These are phyloP conservation scores for Taphrina sp. DNA, from an alignment of 1,139 yeast species.

Conservation along the genomic window DNA sequence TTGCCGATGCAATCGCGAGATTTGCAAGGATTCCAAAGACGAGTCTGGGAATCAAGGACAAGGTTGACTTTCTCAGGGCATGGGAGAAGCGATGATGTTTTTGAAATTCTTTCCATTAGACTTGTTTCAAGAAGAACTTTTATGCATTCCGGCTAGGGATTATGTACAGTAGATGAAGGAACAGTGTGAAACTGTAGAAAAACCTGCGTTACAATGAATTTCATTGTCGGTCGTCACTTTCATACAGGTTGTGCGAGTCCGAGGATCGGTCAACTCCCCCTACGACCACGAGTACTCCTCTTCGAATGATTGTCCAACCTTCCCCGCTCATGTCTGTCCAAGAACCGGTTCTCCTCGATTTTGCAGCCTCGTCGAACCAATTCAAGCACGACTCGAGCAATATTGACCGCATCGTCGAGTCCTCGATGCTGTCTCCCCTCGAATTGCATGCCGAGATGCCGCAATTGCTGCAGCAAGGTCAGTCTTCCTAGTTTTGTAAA, in stretches of 20 bases:
- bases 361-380: constrained; percentile 24
- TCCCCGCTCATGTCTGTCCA: constrained; percentile 11
- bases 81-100: constrained; percentile 13
- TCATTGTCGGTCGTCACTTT: too few relatives aligned
- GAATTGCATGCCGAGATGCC: constrained; percentile 30
- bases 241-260: too few relatives aligned
- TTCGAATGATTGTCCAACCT: too few relatives aligned
- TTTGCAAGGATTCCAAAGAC: constrained; percentile 28
- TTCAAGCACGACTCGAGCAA: constrained; percentile 36
- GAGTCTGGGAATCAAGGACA: constrained; percentile 24
- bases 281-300: too few relatives aligned
- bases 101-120: too few relatives aligned
- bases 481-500: constrained; percentile 13
- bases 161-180: too few relatives aligned
- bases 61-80: constrained; percentile 23
- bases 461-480: constrained; percentile 35
- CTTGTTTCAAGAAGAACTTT: too few relatives aligned
- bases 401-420: constrained; percentile 37
- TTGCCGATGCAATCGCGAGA: constrained; percentile 24
- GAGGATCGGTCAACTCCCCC: too few relatives aligned
- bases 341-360: constrained; percentile 30
- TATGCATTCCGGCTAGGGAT: too few relatives aligned
- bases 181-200: too few relatives aligned
- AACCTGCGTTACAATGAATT: too few relatives aligned
- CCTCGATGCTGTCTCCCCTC: constrained; percentile 38